Evolutionary conservation across 1,284 basidiomycete species (phyloP).

Genomic region (Malassezia globosa): DNA sequence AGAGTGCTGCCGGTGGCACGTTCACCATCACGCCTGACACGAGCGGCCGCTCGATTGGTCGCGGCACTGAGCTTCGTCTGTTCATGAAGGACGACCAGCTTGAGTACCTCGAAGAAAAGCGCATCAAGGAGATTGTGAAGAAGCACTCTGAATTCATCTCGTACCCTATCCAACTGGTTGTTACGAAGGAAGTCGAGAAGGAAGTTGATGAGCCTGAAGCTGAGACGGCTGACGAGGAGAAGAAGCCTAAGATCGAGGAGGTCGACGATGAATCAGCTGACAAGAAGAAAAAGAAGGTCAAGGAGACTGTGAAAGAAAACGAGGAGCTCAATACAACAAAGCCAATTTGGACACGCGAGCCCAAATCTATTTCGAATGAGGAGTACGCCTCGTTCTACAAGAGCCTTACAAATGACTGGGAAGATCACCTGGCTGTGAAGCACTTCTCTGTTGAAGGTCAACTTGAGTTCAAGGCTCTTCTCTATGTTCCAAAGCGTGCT

Average conservation of each 20-base stretch:
- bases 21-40: slow-evolving; percentile 97
- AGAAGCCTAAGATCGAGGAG: slow-evolving; percentile 62
- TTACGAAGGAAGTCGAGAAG: slow-evolving; percentile 93
- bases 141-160: slow-evolving; percentile 99
- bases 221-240: slow-evolving; percentile 56
- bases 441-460: slow-evolving; percentile 99
- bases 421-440: slow-evolving; percentile 93
- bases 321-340: slow-evolving; percentile 99
- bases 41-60: slow-evolving; percentile 75
- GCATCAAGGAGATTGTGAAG: slow-evolving; percentile 98
- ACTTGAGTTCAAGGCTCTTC: slow-evolving; percentile 97
- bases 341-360: slow-evolving; percentile 97
- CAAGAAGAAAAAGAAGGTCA: slow-evolving; percentile 76
- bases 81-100: slow-evolving; percentile 97
- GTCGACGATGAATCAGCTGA: slow-evolving; percentile 71
- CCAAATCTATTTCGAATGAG: slow-evolving; percentile 78
- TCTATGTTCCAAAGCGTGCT: slow-evolving; percentile 70
- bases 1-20: slow-evolving; percentile 95
- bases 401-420: slow-evolving; percentile 99
- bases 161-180: slow-evolving; percentile 96
- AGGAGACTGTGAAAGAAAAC: slow-evolving; percentile 55
- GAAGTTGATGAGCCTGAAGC: slow-evolving; percentile 68
- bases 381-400: slow-evolving; percentile 99
- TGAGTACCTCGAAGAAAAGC: slow-evolving; percentile 98
- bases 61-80: slow-evolving; percentile 88